Evolutionary conservation across 208 protist species (phyloP).

Genomic region (Acanthamoeba rhysodes): DNA sequence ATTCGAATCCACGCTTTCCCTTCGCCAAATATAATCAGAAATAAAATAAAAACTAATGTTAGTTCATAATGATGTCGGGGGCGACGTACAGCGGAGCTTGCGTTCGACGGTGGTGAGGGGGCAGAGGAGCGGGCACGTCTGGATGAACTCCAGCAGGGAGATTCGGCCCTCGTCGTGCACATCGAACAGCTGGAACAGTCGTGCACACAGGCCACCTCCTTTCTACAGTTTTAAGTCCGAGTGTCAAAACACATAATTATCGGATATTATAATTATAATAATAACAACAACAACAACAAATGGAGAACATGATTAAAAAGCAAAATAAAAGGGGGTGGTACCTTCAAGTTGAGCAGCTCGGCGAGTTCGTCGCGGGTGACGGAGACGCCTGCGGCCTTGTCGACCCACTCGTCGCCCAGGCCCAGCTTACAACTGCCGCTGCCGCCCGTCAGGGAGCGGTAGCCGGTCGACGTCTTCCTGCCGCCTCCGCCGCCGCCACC

Average conservation of each 20-base stretch:
- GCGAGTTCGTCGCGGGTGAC: background rate
- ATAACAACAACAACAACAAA: background rate
- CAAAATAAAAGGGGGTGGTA: background rate
- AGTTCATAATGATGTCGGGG: too few relatives aligned
- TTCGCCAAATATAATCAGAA: too few relatives aligned
- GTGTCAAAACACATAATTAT: background rate
- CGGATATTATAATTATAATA: background rate
- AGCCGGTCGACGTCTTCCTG: background rate
- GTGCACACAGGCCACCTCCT: background rate
- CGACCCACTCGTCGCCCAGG: background rate
- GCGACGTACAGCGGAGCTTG: conserved; percentile 15
- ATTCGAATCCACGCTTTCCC: too few relatives aligned
- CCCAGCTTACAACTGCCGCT: background rate
- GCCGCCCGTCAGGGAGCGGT: background rate
- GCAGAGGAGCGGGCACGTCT: conserved; percentile 10
- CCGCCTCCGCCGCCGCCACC: background rate
- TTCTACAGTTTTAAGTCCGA: background rate
- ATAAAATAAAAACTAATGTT: too few relatives aligned
- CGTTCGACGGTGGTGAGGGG: conserved; percentile 10
- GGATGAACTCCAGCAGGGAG: background rate
- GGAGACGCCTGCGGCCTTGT: background rate
- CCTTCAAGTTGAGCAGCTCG: conserved; percentile 2
- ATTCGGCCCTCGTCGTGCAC: background rate
- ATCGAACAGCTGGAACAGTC: conserved; percentile 15
- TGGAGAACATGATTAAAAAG: background rate